Evolutionary conservation across 805 yeast genomes (phyloP).

Genomic region (Candida namnaoensis): DNA sequence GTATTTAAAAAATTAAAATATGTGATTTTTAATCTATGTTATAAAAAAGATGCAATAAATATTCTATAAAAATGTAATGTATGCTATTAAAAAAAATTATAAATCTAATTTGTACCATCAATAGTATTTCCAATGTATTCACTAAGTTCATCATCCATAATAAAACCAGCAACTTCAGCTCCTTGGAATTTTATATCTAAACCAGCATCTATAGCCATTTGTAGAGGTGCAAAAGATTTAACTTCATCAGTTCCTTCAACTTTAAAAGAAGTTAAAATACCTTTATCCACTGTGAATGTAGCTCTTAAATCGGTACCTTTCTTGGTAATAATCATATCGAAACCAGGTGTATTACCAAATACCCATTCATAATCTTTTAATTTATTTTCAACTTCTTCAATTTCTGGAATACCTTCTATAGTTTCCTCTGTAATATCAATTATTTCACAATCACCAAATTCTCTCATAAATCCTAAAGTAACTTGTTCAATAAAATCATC

Average conservation of each 20-base stretch:
- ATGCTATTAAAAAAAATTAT: too few relatives aligned
- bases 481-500: conserved; percentile 34
- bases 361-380: conserved; percentile 65
- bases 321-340: conserved; percentile 39
- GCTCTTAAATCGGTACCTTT: conserved; percentile 23
- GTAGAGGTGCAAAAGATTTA: conserved; percentile 19
- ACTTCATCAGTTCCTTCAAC: conserved; percentile 23
- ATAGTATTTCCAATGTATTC: conserved; percentile 37
- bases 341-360: conserved; percentile 70
- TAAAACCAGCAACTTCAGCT: conserved; percentile 32
- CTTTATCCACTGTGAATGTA: conserved; percentile 42
- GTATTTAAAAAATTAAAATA: too few relatives aligned
- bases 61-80: too few relatives aligned
- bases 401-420: conserved; percentile 18
- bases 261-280: conserved; percentile 22
- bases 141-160: conserved; percentile 31
- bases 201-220: conserved; percentile 18
- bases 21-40: too few relatives aligned
- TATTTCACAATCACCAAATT: conserved; percentile 18
- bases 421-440: conserved; percentile 15
- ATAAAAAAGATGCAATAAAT: too few relatives aligned
- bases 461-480: conserved; percentile 19
- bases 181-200: conserved; percentile 29
- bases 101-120: conserved; percentile 28
- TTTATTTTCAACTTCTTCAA: conserved; percentile 24